These are phyloP conservation scores for Lithospermum erythrorhizon DNA, from an alignment of 257 asterid genomes.

Conservation along the genomic window DNA sequence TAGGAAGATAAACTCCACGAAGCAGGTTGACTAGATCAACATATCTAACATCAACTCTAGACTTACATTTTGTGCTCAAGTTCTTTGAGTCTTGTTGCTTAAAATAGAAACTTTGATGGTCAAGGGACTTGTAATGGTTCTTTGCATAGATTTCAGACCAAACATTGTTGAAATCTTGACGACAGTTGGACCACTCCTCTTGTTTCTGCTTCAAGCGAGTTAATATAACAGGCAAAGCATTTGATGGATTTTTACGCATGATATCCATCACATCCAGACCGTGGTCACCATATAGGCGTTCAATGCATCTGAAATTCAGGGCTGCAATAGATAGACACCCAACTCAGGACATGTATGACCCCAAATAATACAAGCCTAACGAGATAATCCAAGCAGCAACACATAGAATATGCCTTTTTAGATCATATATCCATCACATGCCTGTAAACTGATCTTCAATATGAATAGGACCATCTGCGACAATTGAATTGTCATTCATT, in stretches of 20 bases:
- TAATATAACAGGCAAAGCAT: background rate
- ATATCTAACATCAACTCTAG: too few relatives aligned
- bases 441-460: background rate
- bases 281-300: constrained; percentile 2
- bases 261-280: constrained; percentile 2
- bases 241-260: background rate
- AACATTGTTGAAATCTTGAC: background rate
- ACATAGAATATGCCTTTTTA: background rate
- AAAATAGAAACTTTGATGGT: constrained; percentile 27
- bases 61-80: constrained; percentile 2
- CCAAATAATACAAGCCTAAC: too few relatives aligned
- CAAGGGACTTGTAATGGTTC: constrained; percentile 3
- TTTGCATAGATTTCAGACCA: constrained; percentile 1
- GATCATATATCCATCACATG: background rate
- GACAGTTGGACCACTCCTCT: constrained; percentile 2
- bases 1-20: too few relatives aligned
- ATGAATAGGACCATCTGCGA: background rate
- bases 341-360: too few relatives aligned
- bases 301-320: constrained; percentile 2
- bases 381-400: background rate
- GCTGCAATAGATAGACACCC: constrained; percentile 1
- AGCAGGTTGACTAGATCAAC: too few relatives aligned
- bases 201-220: background rate
- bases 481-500: background rate
- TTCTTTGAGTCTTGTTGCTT: constrained; percentile 3